Evolutionary conservation across 2,329 filamentous ascomycete species (phyloP).

Genomic region (Rachicladosporium sp.): DNA sequence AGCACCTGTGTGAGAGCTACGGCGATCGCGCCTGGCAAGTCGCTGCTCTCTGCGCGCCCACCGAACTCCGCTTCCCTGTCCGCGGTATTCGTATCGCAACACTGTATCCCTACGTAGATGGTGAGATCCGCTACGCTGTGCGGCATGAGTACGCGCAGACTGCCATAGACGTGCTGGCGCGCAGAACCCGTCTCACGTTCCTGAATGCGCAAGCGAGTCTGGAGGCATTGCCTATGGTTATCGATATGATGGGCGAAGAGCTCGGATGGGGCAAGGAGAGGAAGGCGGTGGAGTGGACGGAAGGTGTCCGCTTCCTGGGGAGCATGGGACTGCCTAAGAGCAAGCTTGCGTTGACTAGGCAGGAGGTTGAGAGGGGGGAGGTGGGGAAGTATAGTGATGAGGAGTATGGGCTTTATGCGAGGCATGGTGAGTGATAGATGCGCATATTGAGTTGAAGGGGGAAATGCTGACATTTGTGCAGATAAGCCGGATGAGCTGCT

Average conservation of each 20-base stretch:
- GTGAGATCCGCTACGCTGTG: slow-evolving; percentile 79
- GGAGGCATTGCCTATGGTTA: slow-evolving; percentile 70
- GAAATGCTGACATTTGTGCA: slow-evolving; percentile 14
- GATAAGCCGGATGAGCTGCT: slow-evolving; percentile 44
- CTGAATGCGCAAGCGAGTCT: slow-evolving; percentile 83
- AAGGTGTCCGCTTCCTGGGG: slow-evolving; percentile 47
- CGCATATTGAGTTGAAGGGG: background rate
- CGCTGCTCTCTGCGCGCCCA: slow-evolving; percentile 64
- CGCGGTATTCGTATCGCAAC: slow-evolving; percentile 66
- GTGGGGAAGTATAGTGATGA: slow-evolving; percentile 37
- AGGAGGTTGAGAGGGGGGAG: slow-evolving; percentile 46
- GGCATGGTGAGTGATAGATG: slow-evolving; percentile 32
- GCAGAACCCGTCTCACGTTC: slow-evolving; percentile 76
- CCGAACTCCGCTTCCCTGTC: slow-evolving; percentile 68
- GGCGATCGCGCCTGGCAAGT: slow-evolving; percentile 90
- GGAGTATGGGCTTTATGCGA: slow-evolving; percentile 37
- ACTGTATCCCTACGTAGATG: slow-evolving; percentile 83
- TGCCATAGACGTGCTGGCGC: slow-evolving; percentile 74
- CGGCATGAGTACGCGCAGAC: slow-evolving; percentile 86
- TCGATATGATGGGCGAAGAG: slow-evolving; percentile 81
- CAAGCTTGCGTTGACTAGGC: slow-evolving; percentile 42
- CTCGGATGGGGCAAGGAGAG: slow-evolving; percentile 62
- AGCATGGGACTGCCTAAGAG: slow-evolving; percentile 51
- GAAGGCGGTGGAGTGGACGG: slow-evolving; percentile 70
- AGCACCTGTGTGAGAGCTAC: slow-evolving; percentile 77